phyloP scores from a whole-genome alignment of 108 stramenopile species.

The Parietichytrium sp. region DNA sequence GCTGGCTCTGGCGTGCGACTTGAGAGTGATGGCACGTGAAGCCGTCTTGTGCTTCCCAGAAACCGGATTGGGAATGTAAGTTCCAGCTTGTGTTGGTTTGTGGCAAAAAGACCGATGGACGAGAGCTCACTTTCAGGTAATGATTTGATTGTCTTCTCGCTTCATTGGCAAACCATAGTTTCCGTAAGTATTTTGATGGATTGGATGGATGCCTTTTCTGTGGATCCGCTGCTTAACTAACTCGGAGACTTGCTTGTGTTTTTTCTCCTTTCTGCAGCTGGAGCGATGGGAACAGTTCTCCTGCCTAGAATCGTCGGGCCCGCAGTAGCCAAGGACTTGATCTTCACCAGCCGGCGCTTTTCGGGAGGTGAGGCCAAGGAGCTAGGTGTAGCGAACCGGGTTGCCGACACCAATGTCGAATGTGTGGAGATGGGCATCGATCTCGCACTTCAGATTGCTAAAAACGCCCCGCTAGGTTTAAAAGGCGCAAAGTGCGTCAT shows the following conservation, averaged over 20 bases:
- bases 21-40: background rate
- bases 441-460: background rate
- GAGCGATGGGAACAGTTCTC: conserved; percentile 36
- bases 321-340: conserved; percentile 40
- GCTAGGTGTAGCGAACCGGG: conserved; percentile 2
- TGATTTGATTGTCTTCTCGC: no score
- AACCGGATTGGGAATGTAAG: conserved; percentile 12
- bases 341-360: conserved; percentile 31
- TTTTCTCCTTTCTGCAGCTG: no score
- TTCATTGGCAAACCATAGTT: no score
- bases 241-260: no score
- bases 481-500: background rate
- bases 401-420: background rate
- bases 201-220: no score
- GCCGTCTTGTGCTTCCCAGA: conserved; percentile 24
- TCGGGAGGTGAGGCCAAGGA: conserved; percentile 24
- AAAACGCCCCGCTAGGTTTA: background rate
- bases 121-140: background rate
- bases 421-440: background rate
- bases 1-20: conserved; percentile 41
- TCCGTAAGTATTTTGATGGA: no score
- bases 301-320: conserved; percentile 39
- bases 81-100: no score
- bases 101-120: background rate
- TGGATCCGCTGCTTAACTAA: no score